Conservation (phyloP, 106 monocot genomes). For the Platanthera guangdongensis region DNA sequence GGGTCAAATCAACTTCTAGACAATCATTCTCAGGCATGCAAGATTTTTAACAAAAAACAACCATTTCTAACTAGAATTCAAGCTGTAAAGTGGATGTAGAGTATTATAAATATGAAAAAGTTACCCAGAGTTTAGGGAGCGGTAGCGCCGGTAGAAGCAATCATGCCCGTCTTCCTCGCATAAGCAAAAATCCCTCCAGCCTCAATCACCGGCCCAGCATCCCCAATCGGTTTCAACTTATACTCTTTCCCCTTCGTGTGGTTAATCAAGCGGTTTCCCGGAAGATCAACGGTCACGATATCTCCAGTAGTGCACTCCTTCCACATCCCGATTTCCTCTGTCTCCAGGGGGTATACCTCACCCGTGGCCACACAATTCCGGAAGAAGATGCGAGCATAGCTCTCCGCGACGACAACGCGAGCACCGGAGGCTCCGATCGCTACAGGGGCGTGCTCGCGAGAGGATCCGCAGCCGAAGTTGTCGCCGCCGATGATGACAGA, state of each 20-base stretch:
- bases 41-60: not conserved
- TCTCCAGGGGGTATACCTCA: slow-evolving; percentile 86
- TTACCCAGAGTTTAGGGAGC: not conserved
- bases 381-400: slow-evolving; percentile 87
- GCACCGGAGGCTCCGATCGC: slow-evolving; percentile 83
- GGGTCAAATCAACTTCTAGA: not conserved
- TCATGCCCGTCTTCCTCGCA: slow-evolving; percentile 92
- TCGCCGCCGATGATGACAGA: slow-evolving; percentile 69
- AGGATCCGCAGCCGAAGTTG: slow-evolving; percentile 98
- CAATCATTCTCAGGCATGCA: not conserved
- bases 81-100: not conserved
- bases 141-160: slow-evolving; percentile 39
- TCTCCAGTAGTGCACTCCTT: slow-evolving; percentile 82
- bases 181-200: slow-evolving; percentile 97
- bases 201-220: slow-evolving; percentile 90
- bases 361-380: slow-evolving; percentile 92
- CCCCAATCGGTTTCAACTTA: slow-evolving; percentile 77
- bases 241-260: slow-evolving; percentile 81
- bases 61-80: not conserved
- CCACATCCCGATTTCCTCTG: slow-evolving; percentile 38
- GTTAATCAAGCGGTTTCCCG: slow-evolving; percentile 39
- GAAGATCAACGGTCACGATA: slow-evolving; percentile 67
- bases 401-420: slow-evolving; percentile 65
- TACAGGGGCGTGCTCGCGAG: slow-evolving; percentile 94
- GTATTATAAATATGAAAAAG: not conserved